Base-by-base conservation (phyloP, 371 early-diverging fungal genomes). In the Rhizopus delemar region DNA sequence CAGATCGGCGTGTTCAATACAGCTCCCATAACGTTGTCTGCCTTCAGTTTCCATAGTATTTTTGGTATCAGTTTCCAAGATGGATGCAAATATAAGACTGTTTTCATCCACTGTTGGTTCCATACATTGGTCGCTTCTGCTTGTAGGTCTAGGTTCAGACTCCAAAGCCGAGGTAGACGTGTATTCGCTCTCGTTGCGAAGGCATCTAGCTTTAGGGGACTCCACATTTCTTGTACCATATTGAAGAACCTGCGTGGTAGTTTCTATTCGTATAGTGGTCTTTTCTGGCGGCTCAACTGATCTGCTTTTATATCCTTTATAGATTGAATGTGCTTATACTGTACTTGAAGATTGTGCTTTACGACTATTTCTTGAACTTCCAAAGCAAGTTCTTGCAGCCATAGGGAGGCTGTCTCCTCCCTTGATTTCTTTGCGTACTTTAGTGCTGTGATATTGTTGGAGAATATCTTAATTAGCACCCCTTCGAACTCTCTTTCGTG, bases 31-130 rank as follows among this genome's bases (percentile, higher is more conserved):
- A 59, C 22, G 22, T 60, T 16, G 3, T 74, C 60, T 13, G 41
- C 2, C 16, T 41, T 11, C 9, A 74, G 5, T 58, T 70, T 63
- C 13, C 15, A 41, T 22, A 74, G 28, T 2, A 54, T 46, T 41
- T 51, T 51, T 0, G 61, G 61, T 12, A 74, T 57, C 22, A 74
- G 38, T 12, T 54, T 34, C 76, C 76, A 75, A 0, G 72, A 63
- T 41, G 68, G 70, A 41, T 64, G 49, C 0, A 65, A 46, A n/a
- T 51, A 68, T 16, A 68, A 39, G 16, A 61, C 64, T 12, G 3
- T 48, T 11, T 6, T 16, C 13, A 31, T 33, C 68, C 69, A 76
- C 5, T 16, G 4, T 35, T 68, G 62, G 8, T 7, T 6, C 16
- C 73, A 70, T 8, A 71, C 71, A 51, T 73, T 69, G 9, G 41